These are phyloP conservation scores for Aegilops sharonensis DNA, from an alignment of 176 grass and related monocot genomes.

Conservation along the genomic window DNA sequence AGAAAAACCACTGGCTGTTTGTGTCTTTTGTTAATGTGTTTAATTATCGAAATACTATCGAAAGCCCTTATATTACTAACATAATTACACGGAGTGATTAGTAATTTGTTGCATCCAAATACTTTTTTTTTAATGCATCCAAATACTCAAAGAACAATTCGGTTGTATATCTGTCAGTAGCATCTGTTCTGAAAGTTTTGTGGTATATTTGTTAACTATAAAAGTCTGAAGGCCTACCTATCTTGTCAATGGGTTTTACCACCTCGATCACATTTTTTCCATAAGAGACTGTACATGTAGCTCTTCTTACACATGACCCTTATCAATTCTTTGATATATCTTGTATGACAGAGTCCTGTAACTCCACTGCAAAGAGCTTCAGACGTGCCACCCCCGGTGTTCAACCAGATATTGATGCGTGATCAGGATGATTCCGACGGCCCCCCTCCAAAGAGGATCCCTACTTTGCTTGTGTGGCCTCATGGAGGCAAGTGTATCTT, in stretches of 20 bases:
- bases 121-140: not conserved
- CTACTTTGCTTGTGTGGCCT: constrained; percentile 71
- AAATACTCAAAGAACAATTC: not conserved
- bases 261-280: not conserved
- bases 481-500: constrained; percentile 62
- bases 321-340: not conserved
- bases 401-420: constrained; percentile 67
- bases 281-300: not conserved
- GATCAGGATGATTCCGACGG: constrained; percentile 46
- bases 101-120: not conserved
- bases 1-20: not conserved
- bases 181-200: not conserved
- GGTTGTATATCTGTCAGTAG: not conserved
- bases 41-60: too few species aligned
- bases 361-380: constrained; percentile 64
- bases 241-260: not conserved
- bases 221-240: not conserved
- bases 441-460: constrained; percentile 67
- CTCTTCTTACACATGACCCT: not conserved
- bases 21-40: not conserved
- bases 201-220: not conserved
- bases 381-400: constrained; percentile 53
- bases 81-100: not conserved
- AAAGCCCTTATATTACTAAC: not conserved
- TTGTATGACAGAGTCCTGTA: constrained; percentile 59